phyloP scores from a whole-genome alignment of 2,329 filamentous ascomycete species.

The Calonectria fujianensis region DNA sequence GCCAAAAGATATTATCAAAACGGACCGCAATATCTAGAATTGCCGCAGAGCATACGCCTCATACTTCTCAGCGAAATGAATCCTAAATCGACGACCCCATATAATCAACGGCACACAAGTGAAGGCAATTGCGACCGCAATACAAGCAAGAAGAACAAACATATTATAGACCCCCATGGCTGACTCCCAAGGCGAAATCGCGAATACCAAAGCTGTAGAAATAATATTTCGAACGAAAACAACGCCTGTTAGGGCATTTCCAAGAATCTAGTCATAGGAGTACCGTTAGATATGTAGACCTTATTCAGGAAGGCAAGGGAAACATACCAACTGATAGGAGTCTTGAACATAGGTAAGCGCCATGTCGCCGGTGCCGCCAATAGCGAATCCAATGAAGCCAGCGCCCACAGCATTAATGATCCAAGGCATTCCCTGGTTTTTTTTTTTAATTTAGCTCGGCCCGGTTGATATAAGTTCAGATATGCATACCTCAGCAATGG shows the following conservation, averaged over 20 bases:
- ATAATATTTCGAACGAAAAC: conserved; percentile 48
- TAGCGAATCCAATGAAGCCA: conserved; percentile 46
- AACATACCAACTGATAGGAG: conserved; percentile 44
- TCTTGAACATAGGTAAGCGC: conserved; percentile 47
- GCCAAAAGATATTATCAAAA: not conserved
- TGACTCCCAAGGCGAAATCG: conserved; percentile 39
- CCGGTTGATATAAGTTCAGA: accelerated
- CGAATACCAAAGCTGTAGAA: conserved; percentile 41
- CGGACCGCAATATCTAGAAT: conserved; percentile 22
- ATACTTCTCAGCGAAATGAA: conserved; percentile 42
- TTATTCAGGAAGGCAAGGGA: accelerated
- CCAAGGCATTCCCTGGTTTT: conserved; percentile 47
- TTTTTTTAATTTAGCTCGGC: not conserved
- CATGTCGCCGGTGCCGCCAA: conserved; percentile 46
- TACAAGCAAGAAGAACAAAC: conserved; percentile 42
- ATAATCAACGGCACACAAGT: conserved; percentile 41
- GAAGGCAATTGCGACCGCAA: conserved; percentile 40
- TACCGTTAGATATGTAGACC: not conserved
- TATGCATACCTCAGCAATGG: conserved; percentile 38
- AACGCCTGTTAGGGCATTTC: conserved; percentile 43
- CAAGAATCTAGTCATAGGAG: conserved; percentile 35
- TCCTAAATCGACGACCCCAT: conserved; percentile 44
- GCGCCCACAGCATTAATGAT: conserved; percentile 46
- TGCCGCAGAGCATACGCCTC: conserved; percentile 37
- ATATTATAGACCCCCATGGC: conserved; percentile 47